Conservation (phyloP, 208 protist genomes). For the Sergeia podlipaevii region DNA sequence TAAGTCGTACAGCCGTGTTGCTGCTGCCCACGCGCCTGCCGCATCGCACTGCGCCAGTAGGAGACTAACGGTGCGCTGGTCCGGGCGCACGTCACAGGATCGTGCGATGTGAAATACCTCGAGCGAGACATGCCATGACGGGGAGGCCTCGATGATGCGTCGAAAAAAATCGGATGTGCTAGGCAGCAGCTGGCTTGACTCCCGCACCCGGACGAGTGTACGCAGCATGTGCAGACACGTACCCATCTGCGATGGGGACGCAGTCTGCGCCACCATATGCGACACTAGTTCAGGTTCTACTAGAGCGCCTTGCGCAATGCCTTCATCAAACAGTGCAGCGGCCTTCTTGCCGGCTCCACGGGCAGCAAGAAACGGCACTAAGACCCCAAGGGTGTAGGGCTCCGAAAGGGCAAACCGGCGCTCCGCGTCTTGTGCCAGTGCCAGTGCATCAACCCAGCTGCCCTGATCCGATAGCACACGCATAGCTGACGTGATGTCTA, state of each 20-base stretch:
- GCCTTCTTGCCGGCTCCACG: conserved; percentile 50
- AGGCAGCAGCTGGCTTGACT: conserved; percentile 58
- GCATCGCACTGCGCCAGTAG: conserved; percentile 65
- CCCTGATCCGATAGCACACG: conserved; percentile 60
- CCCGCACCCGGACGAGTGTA: conserved; percentile 49
- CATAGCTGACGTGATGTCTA: conserved; percentile 68
- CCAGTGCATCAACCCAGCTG: conserved; percentile 58
- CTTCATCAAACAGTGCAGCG: conserved; percentile 43
- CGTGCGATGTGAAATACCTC: conserved; percentile 54
- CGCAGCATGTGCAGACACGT: conserved; percentile 72
- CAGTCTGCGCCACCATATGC: conserved; percentile 58
- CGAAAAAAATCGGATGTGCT: conserved; percentile 55
- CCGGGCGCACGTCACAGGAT: conserved; percentile 49
- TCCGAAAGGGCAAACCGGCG: conserved; percentile 50
- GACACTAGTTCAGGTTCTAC: conserved; percentile 50
- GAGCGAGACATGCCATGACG: conserved; percentile 55
- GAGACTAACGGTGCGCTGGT: conserved; percentile 46
- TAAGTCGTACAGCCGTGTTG: conserved; percentile 70
- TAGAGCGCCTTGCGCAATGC: conserved; percentile 64
- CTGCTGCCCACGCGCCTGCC: conserved; percentile 61
- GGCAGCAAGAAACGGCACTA: conserved; percentile 72
- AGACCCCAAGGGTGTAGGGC: conserved; percentile 66
- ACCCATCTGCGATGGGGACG: conserved; percentile 56
- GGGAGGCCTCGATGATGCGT: conserved; percentile 55
- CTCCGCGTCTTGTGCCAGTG: conserved; percentile 59